Base-by-base conservation (phyloP, 495 filamentous ascomycete genomes). In the Articulospora tetracladia region DNA sequence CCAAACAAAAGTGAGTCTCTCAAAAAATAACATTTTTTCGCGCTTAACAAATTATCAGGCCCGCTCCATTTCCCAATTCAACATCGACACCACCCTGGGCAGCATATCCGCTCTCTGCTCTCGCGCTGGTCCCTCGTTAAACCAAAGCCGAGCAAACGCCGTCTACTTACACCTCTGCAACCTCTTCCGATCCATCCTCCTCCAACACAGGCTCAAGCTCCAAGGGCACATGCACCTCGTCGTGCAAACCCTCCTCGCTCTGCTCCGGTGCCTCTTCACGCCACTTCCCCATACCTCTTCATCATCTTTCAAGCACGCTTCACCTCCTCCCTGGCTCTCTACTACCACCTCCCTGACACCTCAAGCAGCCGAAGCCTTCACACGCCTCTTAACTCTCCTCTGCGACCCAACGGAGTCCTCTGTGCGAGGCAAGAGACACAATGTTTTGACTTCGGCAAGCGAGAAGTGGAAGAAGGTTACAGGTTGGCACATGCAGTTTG, bases 391-490 rank as follows among this genome's bases (percentile, higher is more conserved):
- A 28, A 88, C 85, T 6, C 79, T 88, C 2, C 80, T 96, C 55
- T 92, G 88, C 70, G 87, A 93, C 55, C 92, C 92, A 15, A 88
- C 86, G 15, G 82, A 83, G 17, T 91, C 86, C 0, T 87, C 88
- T 3, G 86, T 92, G 1, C 75, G 85, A 4, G 76, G 79, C 15
- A 70, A 76, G n/a, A 59, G 68, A 25, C 79, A 70, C 44, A 64
- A 65, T 24, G 71, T 65, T 53, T 79, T 97, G 17, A 87, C 84
- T 53, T 91, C 92, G 57, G 85, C 90, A 57, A 88, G 86, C 7
- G 88, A 90, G 63, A 86, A 83, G 55, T 90, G 89, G 26, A 87
- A 87, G 69, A 81, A 84, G 7, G 87, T 86, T 63, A 89, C 88
- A 0, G 89, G 89, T 0, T 84, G 88, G 70, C 83, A 90, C 72